Conservation (phyloP, 148 eudicot species). For the Vaccinium macrocarpon region DNA sequence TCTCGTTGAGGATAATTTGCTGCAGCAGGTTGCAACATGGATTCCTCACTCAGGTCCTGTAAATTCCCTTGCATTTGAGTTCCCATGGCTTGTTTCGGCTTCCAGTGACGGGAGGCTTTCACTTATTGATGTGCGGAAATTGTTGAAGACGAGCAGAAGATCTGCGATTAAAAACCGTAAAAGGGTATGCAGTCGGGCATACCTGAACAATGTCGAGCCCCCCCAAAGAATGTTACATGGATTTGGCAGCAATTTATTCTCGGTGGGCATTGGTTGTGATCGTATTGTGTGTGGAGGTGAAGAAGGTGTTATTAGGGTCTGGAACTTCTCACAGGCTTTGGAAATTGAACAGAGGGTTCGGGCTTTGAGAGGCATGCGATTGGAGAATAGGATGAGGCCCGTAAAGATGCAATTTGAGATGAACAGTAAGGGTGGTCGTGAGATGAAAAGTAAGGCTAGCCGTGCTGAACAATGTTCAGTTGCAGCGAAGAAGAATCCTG, state of each 20-base stretch:
- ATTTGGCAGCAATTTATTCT: constrained; percentile 65
- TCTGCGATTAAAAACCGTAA: constrained; percentile 31
- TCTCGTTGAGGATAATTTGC: constrained; percentile 22
- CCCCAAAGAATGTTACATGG: constrained; percentile 96
- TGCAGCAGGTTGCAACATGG: constrained; percentile 69
- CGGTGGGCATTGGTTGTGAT: constrained; percentile 76
- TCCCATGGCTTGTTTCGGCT: constrained; percentile 97
- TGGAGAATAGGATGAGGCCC: constrained; percentile 88
- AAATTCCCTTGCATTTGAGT: constrained; percentile 87
- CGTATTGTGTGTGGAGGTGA: constrained; percentile 92
- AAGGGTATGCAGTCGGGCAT: constrained; percentile 14
- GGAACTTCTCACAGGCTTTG: constrained; percentile 93
- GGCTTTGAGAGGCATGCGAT: constrained; percentile 54
- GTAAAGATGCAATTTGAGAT: constrained; percentile 68
- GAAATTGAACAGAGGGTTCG: constrained; percentile 63
- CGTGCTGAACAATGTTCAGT: constrained; percentile 61
- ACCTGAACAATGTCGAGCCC: constrained; percentile 52
- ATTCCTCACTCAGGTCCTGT: constrained; percentile 77
- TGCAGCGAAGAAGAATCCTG: constrained; percentile 70
- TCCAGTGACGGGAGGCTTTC: constrained; percentile 82
- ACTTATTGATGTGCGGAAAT: constrained; percentile 80
- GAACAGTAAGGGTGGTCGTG: constrained; percentile 50
- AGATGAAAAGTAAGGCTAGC: constrained; percentile 54
- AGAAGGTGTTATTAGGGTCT: constrained; percentile 72
- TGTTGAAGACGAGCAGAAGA: constrained; percentile 48